Evolutionary conservation across 1,284 basidiomycete species (phyloP).

Genomic region (Rhizopogon parksii): DNA sequence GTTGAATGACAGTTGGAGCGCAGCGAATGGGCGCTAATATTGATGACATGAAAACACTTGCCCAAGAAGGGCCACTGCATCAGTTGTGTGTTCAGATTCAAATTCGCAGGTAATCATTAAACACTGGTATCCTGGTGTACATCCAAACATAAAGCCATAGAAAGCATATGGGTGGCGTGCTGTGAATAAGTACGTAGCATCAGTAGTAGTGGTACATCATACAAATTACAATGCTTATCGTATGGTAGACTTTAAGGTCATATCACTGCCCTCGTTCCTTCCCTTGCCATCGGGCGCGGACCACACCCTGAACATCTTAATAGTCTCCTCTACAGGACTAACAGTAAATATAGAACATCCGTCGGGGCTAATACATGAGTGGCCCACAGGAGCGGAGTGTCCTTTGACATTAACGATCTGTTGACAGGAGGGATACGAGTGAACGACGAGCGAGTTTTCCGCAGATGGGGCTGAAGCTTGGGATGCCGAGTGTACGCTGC

Average conservation of each 20-base stretch:
- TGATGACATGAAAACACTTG: not conserved
- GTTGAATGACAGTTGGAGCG: not conserved
- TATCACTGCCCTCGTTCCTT: constrained; percentile 19
- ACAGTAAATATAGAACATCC: constrained; percentile 37
- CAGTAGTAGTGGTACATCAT: not conserved
- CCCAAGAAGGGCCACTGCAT: too few species aligned
- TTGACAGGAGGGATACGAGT: constrained; percentile 46
- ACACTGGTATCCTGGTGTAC: not conserved
- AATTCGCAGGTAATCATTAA: not conserved
- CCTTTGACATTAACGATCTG: constrained; percentile 27
- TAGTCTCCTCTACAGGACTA: constrained; percentile 34
- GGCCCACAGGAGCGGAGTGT: constrained; percentile 24
- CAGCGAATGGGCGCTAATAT: not conserved
- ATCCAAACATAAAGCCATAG: not conserved
- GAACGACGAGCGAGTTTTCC: constrained; percentile 47
- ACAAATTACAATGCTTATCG: constrained; percentile 14
- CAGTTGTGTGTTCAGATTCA: not conserved
- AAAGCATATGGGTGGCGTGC: not conserved
- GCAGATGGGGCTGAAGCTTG: constrained; percentile 12
- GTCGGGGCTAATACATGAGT: constrained; percentile 30
- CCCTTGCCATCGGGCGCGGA: constrained; percentile 15
- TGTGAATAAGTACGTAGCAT: not conserved
- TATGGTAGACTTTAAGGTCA: constrained; percentile 21
- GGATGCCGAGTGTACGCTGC: constrained; percentile 1
- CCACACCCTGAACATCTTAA: constrained; percentile 33